Base-by-base conservation (phyloP, 1,284 basidiomycete genomes). In the Tylopilus sp. region DNA sequence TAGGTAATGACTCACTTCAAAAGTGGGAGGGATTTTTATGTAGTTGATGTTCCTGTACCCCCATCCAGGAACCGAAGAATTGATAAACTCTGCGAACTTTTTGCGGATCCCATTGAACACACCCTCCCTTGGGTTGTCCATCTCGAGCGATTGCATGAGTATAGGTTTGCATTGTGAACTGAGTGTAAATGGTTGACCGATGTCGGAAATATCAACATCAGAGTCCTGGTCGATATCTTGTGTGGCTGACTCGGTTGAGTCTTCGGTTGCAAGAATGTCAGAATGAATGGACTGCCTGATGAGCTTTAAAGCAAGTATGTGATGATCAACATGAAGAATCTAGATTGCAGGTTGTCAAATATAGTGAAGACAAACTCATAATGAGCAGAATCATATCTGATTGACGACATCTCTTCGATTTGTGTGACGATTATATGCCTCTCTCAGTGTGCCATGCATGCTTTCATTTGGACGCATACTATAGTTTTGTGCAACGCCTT, bases 101-200 rank as follows among this genome's bases (percentile, higher is more conserved):
- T 6, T 6, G 17, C 17, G 13, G 16, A 52, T n/a, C 31, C 14
- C 48, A 52, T 29, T 52, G 48, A 52, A 31, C 31, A 29, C 48
- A n/a, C 27, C 31, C 27, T 52, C 9, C 2, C 27, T 84, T 29
- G 85, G 84, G 48, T 17, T 19, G 50, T 10, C 8, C n/a, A 29
- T 52, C 50, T 52, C 17, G 16, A 52, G 50, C 31, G 50, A 29
- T 52, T 29, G 50, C 50, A 52, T 52, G n/a, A 29, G 27, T 52
- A 52, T 21, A 17, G 50, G 50, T 52, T 52, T 31, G 50, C 50
- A 52, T 31, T 16, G 50, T n/a, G 50, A 52, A 52, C 50, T 29
- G 31, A 52, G 50, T n/a, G 29, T 19, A 14, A 16, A 52, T 31
- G 16, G 10, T 42, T 42, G 5, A 12, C 41, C 41, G 9, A 23